Conservation (phyloP, 2,329 filamentous ascomycete genomes). For the Magnaporthiopsis incrustans region DNA sequence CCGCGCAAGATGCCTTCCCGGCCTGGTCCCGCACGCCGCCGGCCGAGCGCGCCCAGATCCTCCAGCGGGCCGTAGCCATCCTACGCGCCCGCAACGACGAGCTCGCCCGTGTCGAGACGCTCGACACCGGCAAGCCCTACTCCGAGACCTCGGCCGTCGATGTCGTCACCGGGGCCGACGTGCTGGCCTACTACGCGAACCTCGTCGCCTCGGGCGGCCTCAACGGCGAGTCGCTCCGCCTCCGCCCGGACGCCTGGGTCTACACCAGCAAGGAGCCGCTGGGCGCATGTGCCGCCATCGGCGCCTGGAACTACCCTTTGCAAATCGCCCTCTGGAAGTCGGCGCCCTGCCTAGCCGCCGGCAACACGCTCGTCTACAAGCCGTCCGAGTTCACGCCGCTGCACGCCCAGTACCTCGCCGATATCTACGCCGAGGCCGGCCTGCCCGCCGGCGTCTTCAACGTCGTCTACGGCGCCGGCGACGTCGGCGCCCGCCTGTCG, state of each 20-base stretch:
- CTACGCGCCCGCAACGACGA: slow-evolving; percentile 71
- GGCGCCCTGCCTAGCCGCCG: slow-evolving; percentile 50
- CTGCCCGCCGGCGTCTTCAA: slow-evolving; percentile 59
- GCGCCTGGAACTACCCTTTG: slow-evolving; percentile 62
- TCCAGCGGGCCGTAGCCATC: slow-evolving; percentile 67
- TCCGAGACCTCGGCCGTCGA: slow-evolving; percentile 81
- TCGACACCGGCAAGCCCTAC: slow-evolving; percentile 80
- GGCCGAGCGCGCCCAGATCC: slow-evolving; percentile 67
- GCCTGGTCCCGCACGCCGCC: slow-evolving; percentile 69
- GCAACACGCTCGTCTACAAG: slow-evolving; percentile 48
- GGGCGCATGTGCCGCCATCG: slow-evolving; percentile 57
- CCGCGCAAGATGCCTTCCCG: slow-evolving; percentile 64
- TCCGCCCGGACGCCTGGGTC: slow-evolving; percentile 50
- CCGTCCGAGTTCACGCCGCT: slow-evolving; percentile 49
- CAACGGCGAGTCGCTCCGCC: slow-evolving; percentile 59
- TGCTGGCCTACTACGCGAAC: slow-evolving; percentile 57
- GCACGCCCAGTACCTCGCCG: slow-evolving; percentile 54
- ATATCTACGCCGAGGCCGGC: slow-evolving; percentile 39
- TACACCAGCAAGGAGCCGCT: slow-evolving; percentile 60
- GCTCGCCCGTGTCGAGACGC: slow-evolving; percentile 70
- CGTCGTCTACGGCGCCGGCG: slow-evolving; percentile 54
- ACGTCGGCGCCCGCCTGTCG: slow-evolving; percentile 9
- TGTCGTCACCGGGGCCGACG: slow-evolving; percentile 65
- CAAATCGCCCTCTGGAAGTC: slow-evolving; percentile 64
- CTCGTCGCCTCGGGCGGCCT: slow-evolving; percentile 54